Base-by-base conservation (phyloP, 192 early-diverging fungal genomes). In the Backusella circina region DNA sequence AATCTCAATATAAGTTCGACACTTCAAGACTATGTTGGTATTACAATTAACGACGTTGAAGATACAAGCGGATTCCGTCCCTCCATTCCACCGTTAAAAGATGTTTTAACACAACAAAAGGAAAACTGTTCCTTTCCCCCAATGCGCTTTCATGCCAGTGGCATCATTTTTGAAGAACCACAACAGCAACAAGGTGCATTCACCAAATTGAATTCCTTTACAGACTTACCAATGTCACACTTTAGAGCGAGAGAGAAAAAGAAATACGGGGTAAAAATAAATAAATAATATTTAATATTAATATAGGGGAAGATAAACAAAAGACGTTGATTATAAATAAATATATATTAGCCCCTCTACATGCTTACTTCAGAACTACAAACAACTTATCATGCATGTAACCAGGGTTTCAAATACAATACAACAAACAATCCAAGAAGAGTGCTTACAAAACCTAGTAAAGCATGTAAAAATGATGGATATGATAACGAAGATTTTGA, bases 401-500 rank as follows among this genome's bases (percentile, higher is more conserved):
- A 97, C 79, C 88, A 93, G 10, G 86, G 91, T 23, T 99, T 95
- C 78, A 82, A 85, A 51, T 99, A 98, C 79, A 90, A 94, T 76
- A 86, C 91, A 35, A 80, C 90, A 2, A 86, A 90, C 69, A 96
- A 97, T 54, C 98, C 98, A 23, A 91, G 97, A n/a, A 86, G 98
- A 33, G 98, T 97, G 15, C 81, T 99, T 54, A 99, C 98, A 10
- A 96, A 99, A 68, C 98, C 98, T 0, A 94, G 93, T 15, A 95
- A 98, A 73, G 93, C 95, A 9, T 86, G 87, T 18, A 89, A 92
- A 72, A 99, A 99, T 75, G 94, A 97, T 51, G 97, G 97, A 13
- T 91, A 90, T 75, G 98, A 99, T 79, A 99, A 99, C 77, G 92
- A 93, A 73, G 95, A 98, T 78, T 93, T 87, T 74, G 98, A 99